A percentile compares a stretch with the other conserved stretches of the same genome.
Conservation (phyloP, 495 filamentous ascomycete species). For the Annulohypoxylon moriforme region DNA sequence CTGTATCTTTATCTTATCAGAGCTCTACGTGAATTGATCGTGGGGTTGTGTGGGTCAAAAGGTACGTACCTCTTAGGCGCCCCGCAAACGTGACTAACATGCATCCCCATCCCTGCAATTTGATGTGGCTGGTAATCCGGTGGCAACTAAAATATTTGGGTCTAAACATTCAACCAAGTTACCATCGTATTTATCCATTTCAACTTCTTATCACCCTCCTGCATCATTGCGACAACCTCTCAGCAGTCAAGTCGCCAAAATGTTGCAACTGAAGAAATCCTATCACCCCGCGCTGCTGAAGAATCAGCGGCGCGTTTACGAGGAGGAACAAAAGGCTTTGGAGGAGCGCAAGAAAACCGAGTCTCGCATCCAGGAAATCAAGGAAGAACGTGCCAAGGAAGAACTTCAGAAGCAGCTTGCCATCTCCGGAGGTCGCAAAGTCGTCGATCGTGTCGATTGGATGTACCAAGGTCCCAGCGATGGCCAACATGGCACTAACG, state of each 20-base stretch:
- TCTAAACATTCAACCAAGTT: neutral
- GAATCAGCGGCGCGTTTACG: slow-evolving; percentile 87
- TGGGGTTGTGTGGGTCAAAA: neutral
- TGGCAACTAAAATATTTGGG: slow-evolving; percentile 15
- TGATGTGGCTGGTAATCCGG: slow-evolving; percentile 7
- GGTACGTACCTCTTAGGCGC: slow-evolving; percentile 9
- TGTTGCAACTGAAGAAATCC: slow-evolving; percentile 98
- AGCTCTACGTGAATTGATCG: slow-evolving; percentile 10
- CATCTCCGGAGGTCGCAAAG: slow-evolving; percentile 81
- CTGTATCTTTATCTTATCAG: slow-evolving; percentile 11
- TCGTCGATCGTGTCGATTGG: slow-evolving; percentile 88
- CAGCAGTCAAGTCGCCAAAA: slow-evolving; percentile 59
- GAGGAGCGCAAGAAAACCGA: slow-evolving; percentile 92
- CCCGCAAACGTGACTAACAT: neutral
- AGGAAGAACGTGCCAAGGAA: slow-evolving; percentile 92
- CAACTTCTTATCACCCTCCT: slow-evolving; percentile 13
- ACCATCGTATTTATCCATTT: slow-evolving; percentile 11
- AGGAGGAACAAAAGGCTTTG: slow-evolving; percentile 90
- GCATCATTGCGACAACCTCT: slow-evolving; percentile 20
- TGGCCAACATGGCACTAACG: slow-evolving; percentile 81
- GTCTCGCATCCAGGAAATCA: slow-evolving; percentile 80
- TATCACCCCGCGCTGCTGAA: slow-evolving; percentile 88
- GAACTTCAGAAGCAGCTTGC: slow-evolving; percentile 92
- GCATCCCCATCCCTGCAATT: neutral
- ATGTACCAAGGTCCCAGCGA: slow-evolving; percentile 93